Percentiles rank a stretch among this genome's conserved stretches.
Conservation (phyloP, 805 yeast genomes). For the Kodamaea laetipori region DNA sequence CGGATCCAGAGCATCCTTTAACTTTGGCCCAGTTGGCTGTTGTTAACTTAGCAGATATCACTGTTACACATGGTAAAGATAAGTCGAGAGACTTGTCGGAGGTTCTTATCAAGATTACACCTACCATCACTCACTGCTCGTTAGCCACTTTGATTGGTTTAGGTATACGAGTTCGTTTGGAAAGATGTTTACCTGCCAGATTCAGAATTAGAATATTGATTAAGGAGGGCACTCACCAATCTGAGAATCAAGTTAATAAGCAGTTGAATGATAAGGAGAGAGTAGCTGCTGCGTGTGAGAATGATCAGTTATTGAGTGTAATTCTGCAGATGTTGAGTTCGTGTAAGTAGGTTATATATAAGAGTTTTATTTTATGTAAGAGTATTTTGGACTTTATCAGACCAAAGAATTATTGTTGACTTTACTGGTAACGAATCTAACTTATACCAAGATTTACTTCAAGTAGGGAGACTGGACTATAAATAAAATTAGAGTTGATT, state of each 20-base stretch:
- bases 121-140: conserved; percentile 97
- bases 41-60: conserved; percentile 80
- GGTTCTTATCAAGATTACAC: conserved; percentile 83
- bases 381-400: too few species aligned
- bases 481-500: too few species aligned
- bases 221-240: conserved; percentile 92
- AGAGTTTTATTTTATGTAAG: too few species aligned
- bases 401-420: too few species aligned
- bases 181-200: conserved; percentile 82
- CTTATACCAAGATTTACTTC: too few species aligned
- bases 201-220: conserved; percentile 77
- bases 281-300: conserved; percentile 98
- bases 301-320: conserved; percentile 87
- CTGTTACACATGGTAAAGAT: conserved; percentile 56
- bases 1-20: conserved; percentile 97
- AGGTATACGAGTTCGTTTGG: conserved; percentile 89
- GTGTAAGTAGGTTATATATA: conserved; percentile 49
- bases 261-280: conserved; percentile 97
- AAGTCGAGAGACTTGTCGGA: conserved; percentile 58
- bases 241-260: conserved; percentile 93
- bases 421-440: too few species aligned
- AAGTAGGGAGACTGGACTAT: too few species aligned
- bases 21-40: conserved; percentile 94
- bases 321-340: conserved; percentile 89
- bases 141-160: conserved; percentile 94